Base-by-base conservation (phyloP, 805 yeast species). In the Wickerhamiella bombiphila region DNA sequence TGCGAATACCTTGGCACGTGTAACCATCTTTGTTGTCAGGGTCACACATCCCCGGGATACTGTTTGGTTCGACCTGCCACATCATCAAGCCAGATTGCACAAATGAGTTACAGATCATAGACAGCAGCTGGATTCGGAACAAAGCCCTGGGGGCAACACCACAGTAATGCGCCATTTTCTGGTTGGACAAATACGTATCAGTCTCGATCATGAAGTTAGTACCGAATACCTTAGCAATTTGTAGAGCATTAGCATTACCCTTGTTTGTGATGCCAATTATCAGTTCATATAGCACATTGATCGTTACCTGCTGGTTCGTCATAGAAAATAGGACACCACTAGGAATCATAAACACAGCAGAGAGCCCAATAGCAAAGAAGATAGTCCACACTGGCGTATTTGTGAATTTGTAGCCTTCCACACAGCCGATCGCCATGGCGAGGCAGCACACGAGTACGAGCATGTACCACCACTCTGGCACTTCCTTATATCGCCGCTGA, bases 391-490 rank as follows among this genome's bases (percentile, higher is more conserved):
- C 69, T 18, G 78, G 77, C 3, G 78, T 70, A 35, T 70, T 57
- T 6, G 62, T 56, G 32, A 46, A 42, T 16, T 35, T 31, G 31
- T 50, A 49, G 28, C 38, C 54, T 37, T 62, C 47, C 7, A 70
- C 70, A 42, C 68, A 60, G 0, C 63, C 45, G 18, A 70, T 54
- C 1, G 72, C 73, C 42, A 67, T 59, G 5, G 56, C 49, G 1
- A 72, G 52, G 24, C 75, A 65, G 2, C 59, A 43, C 16, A 65
- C 39, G 22, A 74, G 51, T 13, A 60, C 42, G 47, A 60, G 45
- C n/a, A 70, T 39, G 29, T 68, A 77, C 81, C 83, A 76, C 75
- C 76, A 73, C 45, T 74, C 79, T 1, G 93, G 91, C 16, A 75
- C 81, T 45, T 77, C 83, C 28, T 66, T 66, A 46, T 69, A 68